Percentiles rank a stretch among this genome's conserved stretches.
phyloP scores from a whole-genome alignment of 257 asterid species.

The Forsythia suspensa region DNA sequence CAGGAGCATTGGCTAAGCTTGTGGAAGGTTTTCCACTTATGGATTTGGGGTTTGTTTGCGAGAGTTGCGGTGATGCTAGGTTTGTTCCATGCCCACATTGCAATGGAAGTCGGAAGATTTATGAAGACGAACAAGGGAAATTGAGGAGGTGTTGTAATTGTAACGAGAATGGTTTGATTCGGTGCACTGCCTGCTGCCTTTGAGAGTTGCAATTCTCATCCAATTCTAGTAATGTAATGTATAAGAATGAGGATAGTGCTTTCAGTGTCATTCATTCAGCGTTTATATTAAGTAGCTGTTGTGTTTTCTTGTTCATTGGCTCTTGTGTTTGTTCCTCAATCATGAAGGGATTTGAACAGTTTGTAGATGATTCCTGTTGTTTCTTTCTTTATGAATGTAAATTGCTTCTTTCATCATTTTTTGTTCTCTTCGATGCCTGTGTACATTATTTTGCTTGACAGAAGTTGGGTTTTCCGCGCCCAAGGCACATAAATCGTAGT shows the following conservation, averaged over 20 bases:
- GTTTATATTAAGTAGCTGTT: conserved; percentile 30
- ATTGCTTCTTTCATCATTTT: background rate
- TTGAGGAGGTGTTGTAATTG: conserved; percentile 28
- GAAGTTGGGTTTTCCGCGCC: too few species aligned
- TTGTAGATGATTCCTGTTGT: conserved; percentile 2
- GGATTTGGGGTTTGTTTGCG: conserved; percentile 32
- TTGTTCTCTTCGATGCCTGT: too few species aligned
- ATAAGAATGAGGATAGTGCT: background rate
- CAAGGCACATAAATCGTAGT: too few species aligned
- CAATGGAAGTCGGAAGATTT: conserved; percentile 25
- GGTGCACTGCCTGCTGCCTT: conserved; percentile 30
- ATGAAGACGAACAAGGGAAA: conserved; percentile 15
- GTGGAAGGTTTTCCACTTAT: conserved; percentile 35
- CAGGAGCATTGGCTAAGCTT: conserved; percentile 40
- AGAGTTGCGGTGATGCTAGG: conserved; percentile 30
- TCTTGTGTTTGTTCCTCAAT: conserved; percentile 16
- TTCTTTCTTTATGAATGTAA: conserved; percentile 4
- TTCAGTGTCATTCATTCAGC: conserved; percentile 27
- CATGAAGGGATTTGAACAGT: conserved; percentile 14
- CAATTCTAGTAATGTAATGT: conserved; percentile 25
- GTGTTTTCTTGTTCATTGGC: conserved; percentile 10
- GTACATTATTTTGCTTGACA: too few species aligned
- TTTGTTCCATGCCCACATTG: conserved; percentile 20
- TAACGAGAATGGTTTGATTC: conserved; percentile 38
- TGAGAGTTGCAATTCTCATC: conserved; percentile 22